phyloP scores from a whole-genome alignment of 2,329 filamentous ascomycete genomes.

The Septoria linicola region DNA sequence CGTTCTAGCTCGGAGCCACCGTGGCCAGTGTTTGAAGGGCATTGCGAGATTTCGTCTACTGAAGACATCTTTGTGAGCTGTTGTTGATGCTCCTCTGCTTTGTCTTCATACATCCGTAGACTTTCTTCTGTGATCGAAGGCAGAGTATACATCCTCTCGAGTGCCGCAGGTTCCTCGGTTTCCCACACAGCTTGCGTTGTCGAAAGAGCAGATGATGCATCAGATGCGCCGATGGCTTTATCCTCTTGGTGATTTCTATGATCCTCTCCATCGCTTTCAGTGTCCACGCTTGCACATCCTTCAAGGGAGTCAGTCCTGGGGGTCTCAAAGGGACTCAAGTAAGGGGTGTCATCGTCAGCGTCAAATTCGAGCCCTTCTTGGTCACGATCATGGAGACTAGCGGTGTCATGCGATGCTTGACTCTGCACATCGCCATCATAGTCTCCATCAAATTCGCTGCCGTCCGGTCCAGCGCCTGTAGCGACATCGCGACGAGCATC shows the following conservation, averaged over 20 bases:
- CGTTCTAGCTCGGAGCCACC: conserved; percentile 2
- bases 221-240: not conserved
- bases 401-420: not conserved
- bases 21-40: conserved; percentile 1
- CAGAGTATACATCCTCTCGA: conserved; percentile 1
- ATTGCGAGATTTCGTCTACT: not conserved
- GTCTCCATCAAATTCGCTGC: conserved; percentile 1
- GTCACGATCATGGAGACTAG: too few species aligned
- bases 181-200: not conserved
- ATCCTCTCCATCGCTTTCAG: not conserved
- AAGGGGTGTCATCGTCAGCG: not conserved
- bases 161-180: not conserved
- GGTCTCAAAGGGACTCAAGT: too few species aligned
- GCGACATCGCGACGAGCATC: not conserved
- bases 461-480: not conserved
- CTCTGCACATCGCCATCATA: not conserved
- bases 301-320: conserved; percentile 3
- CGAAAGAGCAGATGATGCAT: not conserved
- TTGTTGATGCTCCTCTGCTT: not conserved
- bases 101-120: not conserved
- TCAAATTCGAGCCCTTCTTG: not conserved
- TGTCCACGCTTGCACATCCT: not conserved
- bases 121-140: conserved; percentile 12
- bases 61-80: not conserved
- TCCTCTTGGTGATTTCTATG: not conserved